Base-by-base conservation (phyloP, 139 green algal genomes). In the Chlamydomonas sp. region DNA sequence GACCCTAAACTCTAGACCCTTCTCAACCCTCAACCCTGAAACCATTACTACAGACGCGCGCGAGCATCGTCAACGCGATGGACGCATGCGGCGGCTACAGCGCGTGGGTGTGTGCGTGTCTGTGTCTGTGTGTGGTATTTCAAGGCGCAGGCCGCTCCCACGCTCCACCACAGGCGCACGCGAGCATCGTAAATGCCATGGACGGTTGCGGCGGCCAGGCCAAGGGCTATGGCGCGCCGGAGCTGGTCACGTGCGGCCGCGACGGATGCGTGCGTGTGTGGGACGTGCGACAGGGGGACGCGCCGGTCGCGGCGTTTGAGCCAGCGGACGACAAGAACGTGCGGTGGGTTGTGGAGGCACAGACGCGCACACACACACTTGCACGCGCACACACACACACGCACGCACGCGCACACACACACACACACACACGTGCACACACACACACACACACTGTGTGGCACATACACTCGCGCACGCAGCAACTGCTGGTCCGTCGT, bases 261-360 rank as follows among this genome's bases (percentile, higher is more conserved):
- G 92, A 96, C 70, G 92, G 1, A 20, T 86, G 81, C 22, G 90
- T 96, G 43, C 79, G 89, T 0, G 88, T 96, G 61, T 97, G 90
- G 89, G 92, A 97, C 68, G 71, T 88, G 3, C 77, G 91, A 31
- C 87, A 92, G 66, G 71, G 84, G 35, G 80, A 92, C 50, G 83
- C 85, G 0, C 85, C 90, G 1, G 88, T 94, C 3, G 89, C 89
- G 20, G 79, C 83, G 2, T 96, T 96, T 78, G 84, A 94, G 75
- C 89, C 91, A 0, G 81, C 70, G 5, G 73, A 85, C 49, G 50
- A 66, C 26, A 75, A 78, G 28, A 84, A 84, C 59, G 73, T 82
- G 24, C 76, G 81, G 81, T 87, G 49, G 20, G 74, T 33, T n/a
- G n/a, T n/a, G n/a, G n/a, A n/a, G n/a, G n/a, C n/a, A 35, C 49